phyloP scores from a whole-genome alignment of 2,329 filamentous ascomycete species.

The Aspergillus candidus region DNA sequence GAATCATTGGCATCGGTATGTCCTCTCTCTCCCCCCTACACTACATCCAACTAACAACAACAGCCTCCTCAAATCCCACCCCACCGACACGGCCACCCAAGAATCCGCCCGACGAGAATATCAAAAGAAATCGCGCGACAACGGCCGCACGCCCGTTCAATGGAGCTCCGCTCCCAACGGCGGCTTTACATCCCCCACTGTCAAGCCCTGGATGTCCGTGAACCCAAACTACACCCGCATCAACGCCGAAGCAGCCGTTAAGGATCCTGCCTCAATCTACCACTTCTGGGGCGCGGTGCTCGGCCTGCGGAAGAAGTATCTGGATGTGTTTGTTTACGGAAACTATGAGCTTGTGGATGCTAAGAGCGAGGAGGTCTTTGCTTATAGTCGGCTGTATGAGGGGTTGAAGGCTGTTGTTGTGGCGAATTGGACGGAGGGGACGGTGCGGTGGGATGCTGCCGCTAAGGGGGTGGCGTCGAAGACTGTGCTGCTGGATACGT shows the following conservation, averaged over 20 bases:
- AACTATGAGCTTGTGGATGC: conserved; percentile 52
- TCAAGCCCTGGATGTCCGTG: conserved; percentile 63
- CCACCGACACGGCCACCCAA: conserved; percentile 24
- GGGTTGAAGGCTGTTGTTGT: conserved; percentile 30
- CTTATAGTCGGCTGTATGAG: conserved; percentile 45
- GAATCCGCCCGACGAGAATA: conserved; percentile 28
- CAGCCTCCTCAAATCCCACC: conserved; percentile 28
- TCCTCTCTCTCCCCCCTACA: not conserved
- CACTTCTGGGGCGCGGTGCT: conserved; percentile 58
- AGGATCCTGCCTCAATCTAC: conserved; percentile 47
- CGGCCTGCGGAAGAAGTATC: conserved; percentile 53
- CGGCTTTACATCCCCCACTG: conserved; percentile 55
- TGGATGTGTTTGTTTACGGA: conserved; percentile 62
- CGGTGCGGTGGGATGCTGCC: conserved; percentile 27
- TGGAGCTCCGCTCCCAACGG: conserved; percentile 58
- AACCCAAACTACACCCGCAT: conserved; percentile 57
- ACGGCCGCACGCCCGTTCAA: conserved; percentile 66
- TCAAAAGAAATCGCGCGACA: conserved; percentile 51
- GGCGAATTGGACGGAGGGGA: conserved; percentile 31
- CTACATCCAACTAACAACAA: not conserved
- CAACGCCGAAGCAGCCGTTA: conserved; percentile 51
- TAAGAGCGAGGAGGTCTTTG: conserved; percentile 50
- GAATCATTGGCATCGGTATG: conserved; percentile 49
- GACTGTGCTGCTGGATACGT: conserved; percentile 26
- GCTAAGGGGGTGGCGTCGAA: conserved; percentile 19